A percentile compares a stretch with the other conserved stretches of the same genome.
Conservation (phyloP, 1,284 basidiomycete species). For the Cutaneotrichosporon curvatum region DNA sequence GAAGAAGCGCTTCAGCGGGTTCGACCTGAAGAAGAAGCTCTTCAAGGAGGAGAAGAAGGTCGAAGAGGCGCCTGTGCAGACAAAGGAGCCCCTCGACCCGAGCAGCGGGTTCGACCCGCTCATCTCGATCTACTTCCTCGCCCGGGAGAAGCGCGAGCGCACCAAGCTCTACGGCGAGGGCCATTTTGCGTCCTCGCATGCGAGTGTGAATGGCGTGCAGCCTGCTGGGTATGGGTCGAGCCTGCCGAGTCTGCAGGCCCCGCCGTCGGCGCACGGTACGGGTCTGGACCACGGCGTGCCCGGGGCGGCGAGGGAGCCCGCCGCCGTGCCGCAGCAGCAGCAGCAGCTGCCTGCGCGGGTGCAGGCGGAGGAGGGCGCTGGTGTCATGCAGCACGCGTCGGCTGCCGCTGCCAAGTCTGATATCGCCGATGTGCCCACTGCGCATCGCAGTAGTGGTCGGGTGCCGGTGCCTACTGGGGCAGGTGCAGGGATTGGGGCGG, state of each 20-base stretch:
- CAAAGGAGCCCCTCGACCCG: slow-evolving; percentile 59
- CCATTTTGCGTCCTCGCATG: slow-evolving; percentile 85
- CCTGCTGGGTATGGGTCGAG: slow-evolving; percentile 63
- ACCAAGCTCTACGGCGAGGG: slow-evolving; percentile 88
- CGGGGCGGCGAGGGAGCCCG: slow-evolving; percentile 47
- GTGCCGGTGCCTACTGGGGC: slow-evolving; percentile 14
- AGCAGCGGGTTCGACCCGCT: slow-evolving; percentile 90
- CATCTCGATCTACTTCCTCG: slow-evolving; percentile 92
- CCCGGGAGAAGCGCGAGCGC: slow-evolving; percentile 88
- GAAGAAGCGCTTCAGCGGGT: slow-evolving; percentile 70
- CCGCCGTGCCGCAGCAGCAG: slow-evolving; percentile 30
- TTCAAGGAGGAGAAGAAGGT: slow-evolving; percentile 54
- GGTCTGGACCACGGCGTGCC: slow-evolving; percentile 22
- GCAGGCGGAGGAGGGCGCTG: slow-evolving; percentile 41
- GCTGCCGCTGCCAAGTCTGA: slow-evolving; percentile 38
- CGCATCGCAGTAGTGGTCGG: slow-evolving; percentile 45
- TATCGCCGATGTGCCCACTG: slow-evolving; percentile 36
- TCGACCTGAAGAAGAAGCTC: slow-evolving; percentile 91
- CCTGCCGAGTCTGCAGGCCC: slow-evolving; percentile 69
- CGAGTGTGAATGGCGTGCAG: slow-evolving; percentile 46
- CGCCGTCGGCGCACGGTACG: slow-evolving; percentile 52
- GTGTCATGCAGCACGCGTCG: slow-evolving; percentile 43
- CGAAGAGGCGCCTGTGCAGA: slow-evolving; percentile 23
- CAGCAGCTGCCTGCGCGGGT: too few species aligned
- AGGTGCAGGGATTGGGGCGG: slow-evolving; percentile 20